Base-by-base conservation (phyloP, 805 yeast species). In the Zygoascus biomembranicola region DNA sequence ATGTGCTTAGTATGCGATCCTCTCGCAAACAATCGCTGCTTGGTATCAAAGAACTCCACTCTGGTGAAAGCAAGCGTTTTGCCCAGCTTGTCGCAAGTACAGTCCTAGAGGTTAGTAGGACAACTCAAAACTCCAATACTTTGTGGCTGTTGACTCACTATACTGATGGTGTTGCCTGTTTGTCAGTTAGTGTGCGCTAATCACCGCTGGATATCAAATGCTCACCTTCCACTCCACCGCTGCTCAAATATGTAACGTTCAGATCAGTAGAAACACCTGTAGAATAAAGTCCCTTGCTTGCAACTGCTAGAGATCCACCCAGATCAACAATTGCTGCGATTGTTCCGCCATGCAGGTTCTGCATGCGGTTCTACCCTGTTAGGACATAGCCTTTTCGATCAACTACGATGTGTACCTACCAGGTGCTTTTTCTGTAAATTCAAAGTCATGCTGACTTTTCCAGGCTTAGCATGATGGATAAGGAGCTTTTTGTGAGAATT, bases 231-330 rank as follows among this genome's bases (percentile, higher is more conserved):
- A 42, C 19, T 26, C 77, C 77, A 0, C 74, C 75, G 5, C 72
- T 56, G 9, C 69, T 50, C 31, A 73, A 53, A 53, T 66, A 73
- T 4, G 76, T 70, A 13, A 71, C 68, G 42, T 68, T 65, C 50
- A 73, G 57, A 52, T 73, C 77, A 1, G 74, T 74, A 18, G 74
- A 64, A 32, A 73, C 77, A 5, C 77, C 77, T 1, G 77, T 74
- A 55, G 65, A 55, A 51, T 63, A 73, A 61, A 72, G 50, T 8
- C 77, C 77, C 16, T 67, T 59, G 19, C 74, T 66, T 1, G 76
- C 67, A 8, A 72, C 59, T 1, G 77, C 77, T 52, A 73, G 59
- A 10, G 77, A 73, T 13, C 77, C 77, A 8, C 75, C 77, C 4
- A 73, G 63, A 52, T 73, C 77, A 4, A 72, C 75, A 20, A 62